Base-by-base conservation (phyloP, 257 asterid species). In the Penstemon barbatus region DNA sequence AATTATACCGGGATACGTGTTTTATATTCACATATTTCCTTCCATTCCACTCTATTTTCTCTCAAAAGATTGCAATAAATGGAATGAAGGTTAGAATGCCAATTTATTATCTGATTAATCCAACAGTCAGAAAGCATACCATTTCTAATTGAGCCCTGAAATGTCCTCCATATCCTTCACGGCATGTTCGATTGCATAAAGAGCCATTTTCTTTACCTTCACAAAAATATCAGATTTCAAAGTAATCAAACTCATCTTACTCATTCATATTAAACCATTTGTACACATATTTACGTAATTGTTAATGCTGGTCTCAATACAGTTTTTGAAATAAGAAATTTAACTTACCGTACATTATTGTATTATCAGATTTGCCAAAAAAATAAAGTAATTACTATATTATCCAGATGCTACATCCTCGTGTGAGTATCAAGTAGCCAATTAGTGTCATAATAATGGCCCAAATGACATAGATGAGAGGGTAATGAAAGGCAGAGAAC, bases 141-240 rank as follows among this genome's bases (percentile, higher is more conserved):
- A 42, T 63, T 43, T 52, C 77, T 75, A 74, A 33, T 41, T 44
- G 68, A 15, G 58, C 13, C 70, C 38, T 12, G 76, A 68, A 40
- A 77, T 8, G 10, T 4, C 8, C 74, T 63, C 79, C 79, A 87
- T 59, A 66, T 66, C 71, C 61, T 45, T 4, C 63, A 87, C 69
- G 11, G 88, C 91, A 64, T 67, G 10, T 11, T 11, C 33, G 61
- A 85, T 57, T 37, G 96, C 95, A 71, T 84, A 76, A 58, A 85
- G 60, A 42, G 75, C 66, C 91, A 91, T 89, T 77, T 87, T 91
- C 82, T 87, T 89, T 76, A 84, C 93, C 97, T 91, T 80, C 60
- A 70, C 43, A 57, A 70, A 55, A 40, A 12, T 55, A 68, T 62
- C 36, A 74, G 54, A 49, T 72, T 60, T 64, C 41, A 41, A 63